Evolutionary conservation across 2,329 filamentous ascomycete genomes (phyloP).

Genomic region (Coleophoma cylindrospora): DNA sequence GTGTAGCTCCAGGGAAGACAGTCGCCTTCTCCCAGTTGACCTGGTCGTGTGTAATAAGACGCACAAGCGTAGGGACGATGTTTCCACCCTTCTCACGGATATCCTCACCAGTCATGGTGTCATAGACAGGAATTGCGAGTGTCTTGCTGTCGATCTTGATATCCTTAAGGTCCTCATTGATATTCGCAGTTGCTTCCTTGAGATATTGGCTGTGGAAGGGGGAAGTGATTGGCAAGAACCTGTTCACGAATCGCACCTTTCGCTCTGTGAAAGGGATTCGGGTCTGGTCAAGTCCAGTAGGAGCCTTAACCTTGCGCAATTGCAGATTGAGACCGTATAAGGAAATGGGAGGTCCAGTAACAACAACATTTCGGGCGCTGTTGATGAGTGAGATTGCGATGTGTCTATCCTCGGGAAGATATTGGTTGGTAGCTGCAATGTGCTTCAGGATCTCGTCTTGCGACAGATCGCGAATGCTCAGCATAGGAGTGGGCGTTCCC

Average conservation of each 20-base stretch:
- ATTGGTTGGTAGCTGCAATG: conserved; percentile 94
- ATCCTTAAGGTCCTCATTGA: conserved; percentile 83
- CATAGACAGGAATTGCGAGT: conserved; percentile 80
- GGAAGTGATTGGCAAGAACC: conserved; percentile 94
- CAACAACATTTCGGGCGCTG: conserved; percentile 93
- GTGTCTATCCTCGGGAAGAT: conserved; percentile 86
- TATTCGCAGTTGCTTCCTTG: conserved; percentile 71
- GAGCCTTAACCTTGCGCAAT: conserved; percentile 92
- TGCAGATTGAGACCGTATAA: conserved; percentile 94
- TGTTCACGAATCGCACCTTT: conserved; percentile 93
- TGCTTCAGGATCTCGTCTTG: conserved; percentile 88
- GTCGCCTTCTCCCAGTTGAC: conserved; percentile 98
- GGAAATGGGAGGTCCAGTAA: conserved; percentile 92
- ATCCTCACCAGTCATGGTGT: conserved; percentile 86
- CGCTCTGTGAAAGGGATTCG: conserved; percentile 91
- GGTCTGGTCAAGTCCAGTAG: conserved; percentile 95
- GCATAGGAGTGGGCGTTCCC: conserved; percentile 93
- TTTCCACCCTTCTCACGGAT: conserved; percentile 68
- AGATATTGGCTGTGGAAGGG: conserved; percentile 98
- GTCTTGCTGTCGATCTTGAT: conserved; percentile 68
- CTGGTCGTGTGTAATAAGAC: conserved; percentile 89
- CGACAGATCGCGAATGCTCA: conserved; percentile 92
- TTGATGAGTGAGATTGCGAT: conserved; percentile 95
- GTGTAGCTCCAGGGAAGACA: conserved; percentile 82
- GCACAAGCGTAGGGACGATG: conserved; percentile 79